A percentile compares a stretch with the other conserved stretches of the same genome.
These are phyloP conservation scores for Pythium brassicae DNA, from an alignment of 352 stramenopile genomes.

Conservation along the genomic window DNA sequence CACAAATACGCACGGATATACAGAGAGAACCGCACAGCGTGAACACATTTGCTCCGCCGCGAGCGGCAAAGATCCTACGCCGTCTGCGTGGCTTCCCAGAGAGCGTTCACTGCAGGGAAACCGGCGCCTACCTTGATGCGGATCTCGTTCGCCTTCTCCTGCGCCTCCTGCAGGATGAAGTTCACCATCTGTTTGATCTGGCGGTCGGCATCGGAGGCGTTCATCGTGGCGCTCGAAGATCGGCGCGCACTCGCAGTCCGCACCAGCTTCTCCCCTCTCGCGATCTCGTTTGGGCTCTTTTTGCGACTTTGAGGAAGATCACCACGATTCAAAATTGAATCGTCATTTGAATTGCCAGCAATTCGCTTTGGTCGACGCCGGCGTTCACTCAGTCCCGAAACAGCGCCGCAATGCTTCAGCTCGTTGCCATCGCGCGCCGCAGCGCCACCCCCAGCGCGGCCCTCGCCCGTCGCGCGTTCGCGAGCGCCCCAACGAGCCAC, in stretches of 20 bases:
- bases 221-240: slow-evolving; percentile 50
- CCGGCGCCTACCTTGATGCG: slow-evolving; percentile 87
- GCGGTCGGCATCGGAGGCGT: slow-evolving; percentile 76
- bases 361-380: no score
- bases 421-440: slow-evolving; percentile 6
- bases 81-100: no score
- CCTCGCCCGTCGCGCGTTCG: slow-evolving; percentile 1
- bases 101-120: neutral
- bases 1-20: neutral
- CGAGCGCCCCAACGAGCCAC: slow-evolving; percentile 30
- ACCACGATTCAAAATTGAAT: slow-evolving; percentile 16
- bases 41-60: no score
- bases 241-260: no score
- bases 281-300: slow-evolving; percentile 5
- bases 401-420: slow-evolving; percentile 6
- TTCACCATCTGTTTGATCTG: slow-evolving; percentile 97
- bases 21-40: neutral
- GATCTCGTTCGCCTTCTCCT: slow-evolving; percentile 99
- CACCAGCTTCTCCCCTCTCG: slow-evolving; percentile 12
- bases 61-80: slow-evolving; percentile 3
- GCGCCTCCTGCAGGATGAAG: slow-evolving; percentile 99
- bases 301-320: neutral
- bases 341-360: neutral
- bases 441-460: neutral
- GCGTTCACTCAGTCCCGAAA: neutral